phyloP scores from a whole-genome alignment of 345 rosid species.

The Reutealis trisperma region DNA sequence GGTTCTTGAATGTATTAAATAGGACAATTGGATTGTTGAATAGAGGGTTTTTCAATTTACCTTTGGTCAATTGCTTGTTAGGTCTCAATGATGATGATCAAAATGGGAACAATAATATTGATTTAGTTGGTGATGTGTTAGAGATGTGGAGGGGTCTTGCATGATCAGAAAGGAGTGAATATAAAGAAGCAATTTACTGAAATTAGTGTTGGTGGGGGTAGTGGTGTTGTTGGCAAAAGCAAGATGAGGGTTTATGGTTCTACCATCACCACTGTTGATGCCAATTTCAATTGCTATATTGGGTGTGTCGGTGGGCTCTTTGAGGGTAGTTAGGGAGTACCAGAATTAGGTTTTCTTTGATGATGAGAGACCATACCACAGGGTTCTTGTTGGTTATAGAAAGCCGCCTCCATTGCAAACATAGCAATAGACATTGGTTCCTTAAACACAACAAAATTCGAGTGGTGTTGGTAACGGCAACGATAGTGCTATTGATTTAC shows the following conservation, averaged over 20 bases:
- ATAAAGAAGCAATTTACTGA: slow-evolving; percentile 83
- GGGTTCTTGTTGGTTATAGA: slow-evolving; percentile 55
- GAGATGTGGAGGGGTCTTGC: slow-evolving; percentile 41
- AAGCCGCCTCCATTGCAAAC: slow-evolving; percentile 48
- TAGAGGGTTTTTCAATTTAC: slow-evolving; percentile 72
- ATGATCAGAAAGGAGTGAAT: slow-evolving; percentile 60
- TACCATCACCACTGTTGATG: slow-evolving; percentile 61
- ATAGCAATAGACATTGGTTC: slow-evolving; percentile 41
- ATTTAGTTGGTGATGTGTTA: slow-evolving; percentile 27
- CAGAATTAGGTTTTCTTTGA: slow-evolving; percentile 59
- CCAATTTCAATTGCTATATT: slow-evolving; percentile 42
- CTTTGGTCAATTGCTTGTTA: slow-evolving; percentile 69
- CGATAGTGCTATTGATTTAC: slow-evolving; percentile 41
- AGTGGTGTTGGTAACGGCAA: slow-evolving; percentile 42
- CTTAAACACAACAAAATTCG: slow-evolving; percentile 55
- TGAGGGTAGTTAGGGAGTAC: slow-evolving; percentile 47
- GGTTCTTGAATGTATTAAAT: slow-evolving; percentile 86
- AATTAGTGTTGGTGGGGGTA: slow-evolving; percentile 40
- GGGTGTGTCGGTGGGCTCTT: slow-evolving; percentile 43
- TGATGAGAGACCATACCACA: slow-evolving; percentile 92
- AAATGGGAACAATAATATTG: slow-evolving; percentile 29
- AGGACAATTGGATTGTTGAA: slow-evolving; percentile 50
- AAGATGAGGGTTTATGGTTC: slow-evolving; percentile 48
- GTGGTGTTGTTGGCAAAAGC: slow-evolving; percentile 35
- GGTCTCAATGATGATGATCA: slow-evolving; percentile 60